These are phyloP conservation scores for Colletotrichum brevisporum DNA, from an alignment of 2,329 filamentous ascomycete species.

Conservation along the genomic window DNA sequence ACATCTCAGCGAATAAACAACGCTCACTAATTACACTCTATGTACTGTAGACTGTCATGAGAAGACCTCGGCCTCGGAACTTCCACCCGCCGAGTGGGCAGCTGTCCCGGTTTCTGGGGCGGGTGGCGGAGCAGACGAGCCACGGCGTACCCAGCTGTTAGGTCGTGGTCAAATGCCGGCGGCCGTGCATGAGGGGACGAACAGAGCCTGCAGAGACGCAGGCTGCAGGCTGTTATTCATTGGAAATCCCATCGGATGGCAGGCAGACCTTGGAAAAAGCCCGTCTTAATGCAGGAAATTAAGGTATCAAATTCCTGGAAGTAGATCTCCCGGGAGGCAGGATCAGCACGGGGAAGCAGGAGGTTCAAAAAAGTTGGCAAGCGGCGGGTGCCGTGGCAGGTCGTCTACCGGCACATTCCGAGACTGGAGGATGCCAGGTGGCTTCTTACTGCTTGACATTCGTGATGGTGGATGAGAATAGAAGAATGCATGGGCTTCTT, in stretches of 20 bases:
- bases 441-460: not conserved
- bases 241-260: constrained; percentile 8
- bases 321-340: constrained; percentile 2
- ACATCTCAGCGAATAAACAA: too few species aligned
- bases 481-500: not conserved
- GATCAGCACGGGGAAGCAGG: not conserved
- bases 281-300: constrained; percentile 12
- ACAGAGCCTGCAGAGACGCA: not conserved
- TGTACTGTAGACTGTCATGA: too few species aligned
- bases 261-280: constrained; percentile 22
- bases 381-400: constrained; percentile 15
- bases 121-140: constrained; percentile 22
- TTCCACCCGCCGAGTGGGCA: not conserved
- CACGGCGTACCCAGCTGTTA: constrained; percentile 11
- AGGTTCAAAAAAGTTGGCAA: constrained; percentile 11
- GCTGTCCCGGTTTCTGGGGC: not conserved
- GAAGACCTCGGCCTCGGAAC: constrained; percentile 12
- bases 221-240: constrained; percentile 4
- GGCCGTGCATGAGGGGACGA: not conserved
- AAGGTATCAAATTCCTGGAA: constrained; percentile 16
- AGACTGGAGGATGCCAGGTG: not conserved
- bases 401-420: constrained; percentile 8
- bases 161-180: constrained; percentile 26
- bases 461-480: not conserved
- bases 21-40: too few species aligned